Percentiles rank a stretch among this genome's conserved stretches.
phyloP scores from a whole-genome alignment of 352 stramenopile genomes.

The Globisporangium takayamanum region DNA sequence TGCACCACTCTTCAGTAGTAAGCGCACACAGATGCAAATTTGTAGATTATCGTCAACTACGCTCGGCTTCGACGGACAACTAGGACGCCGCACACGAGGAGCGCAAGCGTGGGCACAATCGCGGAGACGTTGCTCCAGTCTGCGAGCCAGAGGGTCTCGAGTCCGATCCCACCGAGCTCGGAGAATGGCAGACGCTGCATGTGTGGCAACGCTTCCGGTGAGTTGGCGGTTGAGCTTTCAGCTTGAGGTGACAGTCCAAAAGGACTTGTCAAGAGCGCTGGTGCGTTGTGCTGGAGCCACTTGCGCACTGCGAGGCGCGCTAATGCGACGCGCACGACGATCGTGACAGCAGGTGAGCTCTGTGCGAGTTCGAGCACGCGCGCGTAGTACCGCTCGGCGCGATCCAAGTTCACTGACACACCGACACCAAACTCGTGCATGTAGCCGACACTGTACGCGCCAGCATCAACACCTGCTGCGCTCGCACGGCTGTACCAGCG shows the following conservation, averaged over 20 bases:
- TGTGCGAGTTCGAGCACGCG: slow-evolving; percentile 44
- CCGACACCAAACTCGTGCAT: slow-evolving; percentile 68
- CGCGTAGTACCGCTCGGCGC: slow-evolving; percentile 59
- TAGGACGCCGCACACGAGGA: slow-evolving; percentile 1
- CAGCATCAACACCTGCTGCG: slow-evolving; percentile 40
- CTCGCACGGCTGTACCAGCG: slow-evolving; percentile 70
- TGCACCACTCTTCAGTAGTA: too few species aligned
- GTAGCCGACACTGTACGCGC: slow-evolving; percentile 68
- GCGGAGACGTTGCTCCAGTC: not conserved
- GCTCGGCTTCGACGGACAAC: not conserved
- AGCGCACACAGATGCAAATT: not conserved
- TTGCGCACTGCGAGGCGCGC: slow-evolving; percentile 22
- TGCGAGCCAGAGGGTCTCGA: slow-evolving; percentile 4
- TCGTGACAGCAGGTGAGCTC: slow-evolving; percentile 17
- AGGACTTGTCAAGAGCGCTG: slow-evolving; percentile 15
- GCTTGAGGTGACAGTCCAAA: not conserved
- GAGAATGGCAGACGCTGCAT: slow-evolving; percentile 1
- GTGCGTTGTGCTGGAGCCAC: slow-evolving; percentile 22
- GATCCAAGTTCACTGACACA: slow-evolving; percentile 35
- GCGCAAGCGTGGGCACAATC: not conserved
- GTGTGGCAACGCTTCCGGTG: not conserved
- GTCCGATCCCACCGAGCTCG: slow-evolving; percentile 3
- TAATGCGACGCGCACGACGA: slow-evolving; percentile 36
- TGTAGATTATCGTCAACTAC: not conserved
- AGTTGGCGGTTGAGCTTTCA: not conserved